Conservation (phyloP, 371 early-diverging fungal genomes). For the Encephalitozoon cuniculi region DNA sequence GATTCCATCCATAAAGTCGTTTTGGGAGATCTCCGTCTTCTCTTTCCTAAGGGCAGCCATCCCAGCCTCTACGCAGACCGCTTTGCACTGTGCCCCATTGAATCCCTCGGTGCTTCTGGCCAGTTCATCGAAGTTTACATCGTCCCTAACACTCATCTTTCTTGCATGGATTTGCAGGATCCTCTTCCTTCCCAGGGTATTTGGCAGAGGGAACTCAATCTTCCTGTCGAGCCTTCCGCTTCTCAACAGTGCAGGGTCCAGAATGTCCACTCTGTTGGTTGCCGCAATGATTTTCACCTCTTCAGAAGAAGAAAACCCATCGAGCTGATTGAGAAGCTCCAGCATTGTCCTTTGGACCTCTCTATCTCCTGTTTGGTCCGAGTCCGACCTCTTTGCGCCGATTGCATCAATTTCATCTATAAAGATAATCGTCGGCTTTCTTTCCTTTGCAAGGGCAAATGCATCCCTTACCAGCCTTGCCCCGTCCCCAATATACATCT, state of each 20-base stretch:
- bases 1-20: constrained; percentile 97
- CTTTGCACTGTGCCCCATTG: constrained; percentile 98
- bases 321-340: constrained; percentile 95
- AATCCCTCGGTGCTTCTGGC: constrained; percentile 94
- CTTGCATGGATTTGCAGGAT: constrained; percentile 97
- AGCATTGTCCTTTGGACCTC: constrained; percentile 99
- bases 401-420: constrained; percentile 99
- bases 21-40: constrained; percentile 78
- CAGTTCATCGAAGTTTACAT: constrained; percentile 96
- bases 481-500: constrained; percentile 99
- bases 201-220: constrained; percentile 98
- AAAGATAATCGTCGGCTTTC: constrained; percentile 97
- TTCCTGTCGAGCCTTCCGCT: constrained; percentile 98
- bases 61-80: constrained; percentile 96
- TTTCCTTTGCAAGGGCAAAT: constrained; percentile 91
- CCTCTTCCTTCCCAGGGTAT: constrained; percentile 89
- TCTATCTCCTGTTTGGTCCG: constrained; percentile 92
- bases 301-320: constrained; percentile 89
- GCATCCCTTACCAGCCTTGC: constrained; percentile 95
- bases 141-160: constrained; percentile 86
- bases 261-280: constrained; percentile 97
- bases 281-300: constrained; percentile 99
- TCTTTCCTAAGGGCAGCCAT: constrained; percentile 92
- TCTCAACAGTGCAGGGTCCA: constrained; percentile 96
- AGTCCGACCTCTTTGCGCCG: constrained; percentile 94